Conservation (phyloP, 805 yeast species). For the Yarrowia bubula region DNA sequence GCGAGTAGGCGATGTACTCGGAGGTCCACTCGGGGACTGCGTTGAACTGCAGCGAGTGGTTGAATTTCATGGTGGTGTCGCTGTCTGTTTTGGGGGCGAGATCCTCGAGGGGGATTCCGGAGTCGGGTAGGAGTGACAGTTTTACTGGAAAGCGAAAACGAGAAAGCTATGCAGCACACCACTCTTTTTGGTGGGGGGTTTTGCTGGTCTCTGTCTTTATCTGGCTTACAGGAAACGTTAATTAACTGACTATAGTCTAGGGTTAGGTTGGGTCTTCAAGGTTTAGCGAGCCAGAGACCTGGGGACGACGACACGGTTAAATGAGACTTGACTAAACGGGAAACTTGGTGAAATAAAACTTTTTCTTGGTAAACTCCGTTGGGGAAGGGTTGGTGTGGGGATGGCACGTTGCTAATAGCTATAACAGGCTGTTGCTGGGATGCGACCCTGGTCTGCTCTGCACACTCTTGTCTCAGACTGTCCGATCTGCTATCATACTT, state of each 20-base stretch:
- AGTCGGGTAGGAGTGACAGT: neutral
- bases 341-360: no score
- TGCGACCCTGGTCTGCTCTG: no score
- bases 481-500: neutral
- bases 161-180: slow-evolving; percentile 17
- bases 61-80: slow-evolving; percentile 69
- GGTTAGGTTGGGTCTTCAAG: neutral
- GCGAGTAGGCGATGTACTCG: slow-evolving; percentile 84
- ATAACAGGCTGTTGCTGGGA: no score
- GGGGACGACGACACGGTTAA: no score
- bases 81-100: neutral
- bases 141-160: neutral
- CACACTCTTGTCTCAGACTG: neutral
- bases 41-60: slow-evolving; percentile 91
- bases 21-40: slow-evolving; percentile 99
- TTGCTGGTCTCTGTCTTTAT: slow-evolving; percentile 23
- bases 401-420: neutral
- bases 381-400: neutral
- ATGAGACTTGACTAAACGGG: no score
- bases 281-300: neutral
- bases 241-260: neutral
- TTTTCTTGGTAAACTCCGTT: no score
- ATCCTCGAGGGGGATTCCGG: slow-evolving; percentile 28
- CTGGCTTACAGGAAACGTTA: neutral
- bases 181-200: slow-evolving; percentile 1